phyloP scores from a whole-genome alignment of 2,329 filamentous ascomycete genomes.

The Hypoxylon sp. region DNA sequence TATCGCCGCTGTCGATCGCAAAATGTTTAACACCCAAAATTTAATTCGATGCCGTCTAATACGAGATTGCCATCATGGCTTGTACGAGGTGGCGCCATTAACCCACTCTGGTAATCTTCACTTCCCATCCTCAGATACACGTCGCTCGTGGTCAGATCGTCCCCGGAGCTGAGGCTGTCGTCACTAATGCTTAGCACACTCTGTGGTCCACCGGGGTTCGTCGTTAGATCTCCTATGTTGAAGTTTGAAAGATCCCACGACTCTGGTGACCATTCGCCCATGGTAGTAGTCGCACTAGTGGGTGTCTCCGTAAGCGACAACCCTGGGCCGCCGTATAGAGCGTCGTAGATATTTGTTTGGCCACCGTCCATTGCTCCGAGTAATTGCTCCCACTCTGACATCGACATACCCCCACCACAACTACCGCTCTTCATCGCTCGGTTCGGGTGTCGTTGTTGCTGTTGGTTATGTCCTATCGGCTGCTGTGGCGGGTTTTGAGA shows the following conservation, averaged over 20 bases:
- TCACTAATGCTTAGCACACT: slow-evolving; percentile 69
- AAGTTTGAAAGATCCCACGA: slow-evolving; percentile 67
- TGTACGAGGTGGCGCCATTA: slow-evolving; percentile 43
- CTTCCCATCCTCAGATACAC: slow-evolving; percentile 58
- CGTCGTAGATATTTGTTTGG: slow-evolving; percentile 84
- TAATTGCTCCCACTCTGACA: slow-evolving; percentile 84
- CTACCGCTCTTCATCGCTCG: slow-evolving; percentile 55
- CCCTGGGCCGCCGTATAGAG: slow-evolving; percentile 77
- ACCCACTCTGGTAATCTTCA: slow-evolving; percentile 52
- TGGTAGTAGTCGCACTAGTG: slow-evolving; percentile 53
- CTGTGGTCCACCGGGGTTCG: slow-evolving; percentile 59
- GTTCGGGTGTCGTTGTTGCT: slow-evolving; percentile 49
- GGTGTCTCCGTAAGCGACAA: slow-evolving; percentile 60
- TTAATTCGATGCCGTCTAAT: slow-evolving; percentile 44
- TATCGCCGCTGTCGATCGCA: not conserved
- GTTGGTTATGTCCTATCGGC: slow-evolving; percentile 49
- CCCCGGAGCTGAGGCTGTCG: slow-evolving; percentile 67
- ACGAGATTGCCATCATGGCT: slow-evolving; percentile 45
- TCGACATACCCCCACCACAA: slow-evolving; percentile 61
- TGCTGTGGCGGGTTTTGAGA: slow-evolving; percentile 54
- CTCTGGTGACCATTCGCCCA: slow-evolving; percentile 66
- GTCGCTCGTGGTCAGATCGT: slow-evolving; percentile 62
- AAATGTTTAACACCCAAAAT: slow-evolving; percentile 40
- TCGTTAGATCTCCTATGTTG: slow-evolving; percentile 62
- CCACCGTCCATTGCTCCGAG: slow-evolving; percentile 84